phyloP scores from a whole-genome alignment of 208 protist genomes.

The Crithidia thermophila region DNA sequence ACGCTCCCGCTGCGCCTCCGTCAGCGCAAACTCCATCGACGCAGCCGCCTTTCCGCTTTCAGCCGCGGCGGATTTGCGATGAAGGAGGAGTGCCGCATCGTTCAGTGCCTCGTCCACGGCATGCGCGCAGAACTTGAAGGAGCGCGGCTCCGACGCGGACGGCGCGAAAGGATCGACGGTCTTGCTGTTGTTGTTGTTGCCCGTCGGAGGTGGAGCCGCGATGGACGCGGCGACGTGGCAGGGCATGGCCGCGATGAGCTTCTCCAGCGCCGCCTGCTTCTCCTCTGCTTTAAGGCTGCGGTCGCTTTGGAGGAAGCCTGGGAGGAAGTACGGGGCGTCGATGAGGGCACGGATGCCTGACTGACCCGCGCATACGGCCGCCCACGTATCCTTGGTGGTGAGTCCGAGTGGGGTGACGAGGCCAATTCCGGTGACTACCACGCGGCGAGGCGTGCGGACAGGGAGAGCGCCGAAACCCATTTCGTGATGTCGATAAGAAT shows the following conservation, averaged over 20 bases:
- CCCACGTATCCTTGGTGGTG: conserved; percentile 76
- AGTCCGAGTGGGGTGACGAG: conserved; percentile 93
- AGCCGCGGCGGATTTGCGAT: conserved; percentile 30
- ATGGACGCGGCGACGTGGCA: conserved; percentile 76
- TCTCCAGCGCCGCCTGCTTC: conserved; percentile 32
- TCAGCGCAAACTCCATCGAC: background rate
- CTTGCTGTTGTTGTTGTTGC: background rate
- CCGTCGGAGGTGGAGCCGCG: conserved; percentile 3
- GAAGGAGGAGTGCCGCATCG: conserved; percentile 62
- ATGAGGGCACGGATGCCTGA: conserved; percentile 53
- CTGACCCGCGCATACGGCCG: conserved; percentile 55
- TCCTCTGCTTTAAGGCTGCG: conserved; percentile 22
- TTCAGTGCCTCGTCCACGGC: conserved; percentile 72
- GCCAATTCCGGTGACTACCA: conserved; percentile 97
- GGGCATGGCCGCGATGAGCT: conserved; percentile 56
- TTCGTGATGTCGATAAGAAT: too few species aligned
- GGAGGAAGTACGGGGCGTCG: conserved; percentile 68
- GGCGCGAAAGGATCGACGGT: conserved; percentile 40
- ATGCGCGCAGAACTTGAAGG: conserved; percentile 43
- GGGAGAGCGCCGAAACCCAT: conserved; percentile 47
- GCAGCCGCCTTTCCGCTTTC: background rate
- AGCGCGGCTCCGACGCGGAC: conserved; percentile 60
- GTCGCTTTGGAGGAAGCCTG: conserved; percentile 54
- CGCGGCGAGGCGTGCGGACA: conserved; percentile 57
- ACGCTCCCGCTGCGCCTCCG: conserved; percentile 23